A percentile compares a stretch with the other conserved stretches of the same genome.
Evolutionary conservation across 2,329 filamentous ascomycete genomes (phyloP).

Genomic region (Chrysoporthe puriensis): DNA sequence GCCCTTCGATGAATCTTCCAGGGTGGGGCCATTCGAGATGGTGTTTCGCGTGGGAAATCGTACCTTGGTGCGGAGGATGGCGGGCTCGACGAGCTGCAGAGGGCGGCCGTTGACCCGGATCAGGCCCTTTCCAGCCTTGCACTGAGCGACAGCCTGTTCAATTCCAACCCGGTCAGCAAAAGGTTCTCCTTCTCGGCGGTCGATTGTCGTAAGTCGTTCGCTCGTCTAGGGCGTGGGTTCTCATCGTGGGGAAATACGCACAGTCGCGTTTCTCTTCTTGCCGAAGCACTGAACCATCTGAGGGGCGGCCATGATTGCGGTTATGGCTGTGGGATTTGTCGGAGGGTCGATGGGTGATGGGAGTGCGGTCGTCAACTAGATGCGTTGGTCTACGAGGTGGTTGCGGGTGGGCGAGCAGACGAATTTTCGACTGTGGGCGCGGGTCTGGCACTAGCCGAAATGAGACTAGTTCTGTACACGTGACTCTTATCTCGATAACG

Average conservation of each 20-base stretch:
- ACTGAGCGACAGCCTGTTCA: conserved; percentile 29
- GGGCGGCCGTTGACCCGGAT: conserved; percentile 99
- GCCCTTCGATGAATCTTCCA: conserved; percentile 1
- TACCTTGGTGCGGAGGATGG: conserved; percentile 97
- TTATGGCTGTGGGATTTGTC: conserved; percentile 24
- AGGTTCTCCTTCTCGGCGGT: conserved; percentile 16
- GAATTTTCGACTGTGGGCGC: conserved; percentile 30
- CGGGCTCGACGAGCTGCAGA: conserved; percentile 89
- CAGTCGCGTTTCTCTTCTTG: conserved; percentile 93
- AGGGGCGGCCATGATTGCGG: conserved; percentile 72
- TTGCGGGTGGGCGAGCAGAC: conserved; percentile 17
- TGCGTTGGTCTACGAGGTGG: conserved; percentile 13
- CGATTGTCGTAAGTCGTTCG: conserved; percentile 13
- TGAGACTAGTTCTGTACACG: conserved; percentile 14
- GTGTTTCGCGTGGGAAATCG: conserved; percentile 35
- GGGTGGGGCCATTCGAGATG: conserved; percentile 2
- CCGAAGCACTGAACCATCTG: conserved; percentile 97
- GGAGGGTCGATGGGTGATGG: conserved; percentile 19
- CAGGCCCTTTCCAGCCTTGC: conserved; percentile 62
- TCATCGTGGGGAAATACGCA: conserved; percentile 22
- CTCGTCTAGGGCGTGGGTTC: conserved; percentile 12
- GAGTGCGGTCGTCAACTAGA: conserved; percentile 19
- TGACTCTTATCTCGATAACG: conserved; percentile 27
- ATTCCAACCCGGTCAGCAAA: conserved; percentile 25
- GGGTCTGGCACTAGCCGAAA: not conserved